Evolutionary conservation across 2,329 filamentous ascomycete species (phyloP).

Genomic region (Talaromyces pinophilus): DNA sequence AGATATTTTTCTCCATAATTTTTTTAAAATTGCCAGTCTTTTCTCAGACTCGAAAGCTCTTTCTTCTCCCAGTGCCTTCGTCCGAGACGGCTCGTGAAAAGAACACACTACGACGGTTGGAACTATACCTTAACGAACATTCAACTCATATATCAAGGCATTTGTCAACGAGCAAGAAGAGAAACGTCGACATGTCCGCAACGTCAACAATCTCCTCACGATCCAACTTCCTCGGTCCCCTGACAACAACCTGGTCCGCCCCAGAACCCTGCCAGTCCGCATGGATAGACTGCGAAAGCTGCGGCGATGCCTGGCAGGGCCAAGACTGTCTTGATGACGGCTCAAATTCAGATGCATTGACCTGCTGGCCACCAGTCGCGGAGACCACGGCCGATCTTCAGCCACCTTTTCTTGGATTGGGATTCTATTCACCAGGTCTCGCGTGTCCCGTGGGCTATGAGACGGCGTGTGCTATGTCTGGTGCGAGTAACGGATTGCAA

Average conservation of each 20-base stretch:
- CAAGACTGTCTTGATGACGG: neutral
- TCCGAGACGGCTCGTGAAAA: neutral
- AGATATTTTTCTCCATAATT: neutral
- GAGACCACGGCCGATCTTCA: neutral
- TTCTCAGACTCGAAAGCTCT: neutral
- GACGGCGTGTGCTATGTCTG: neutral
- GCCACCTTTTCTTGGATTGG: neutral
- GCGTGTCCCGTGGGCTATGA: neutral
- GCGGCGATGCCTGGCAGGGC: neutral
- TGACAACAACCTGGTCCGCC: neutral
- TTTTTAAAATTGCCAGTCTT: neutral
- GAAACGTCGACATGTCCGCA: neutral
- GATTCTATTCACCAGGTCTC: neutral
- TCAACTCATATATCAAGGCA: neutral
- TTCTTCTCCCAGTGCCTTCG: neutral
- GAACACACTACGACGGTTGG: neutral
- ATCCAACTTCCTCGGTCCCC: neutral
- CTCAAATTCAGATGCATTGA: neutral
- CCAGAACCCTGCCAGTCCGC: neutral
- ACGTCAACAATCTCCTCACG: neutral
- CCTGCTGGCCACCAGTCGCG: neutral
- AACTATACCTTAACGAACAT: neutral
- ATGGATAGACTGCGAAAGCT: neutral
- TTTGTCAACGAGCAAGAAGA: neutral
- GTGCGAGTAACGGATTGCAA: neutral